Evolutionary conservation across 192 early-diverging fungal genomes (phyloP).

Genomic region (Coemansia sp.): DNA sequence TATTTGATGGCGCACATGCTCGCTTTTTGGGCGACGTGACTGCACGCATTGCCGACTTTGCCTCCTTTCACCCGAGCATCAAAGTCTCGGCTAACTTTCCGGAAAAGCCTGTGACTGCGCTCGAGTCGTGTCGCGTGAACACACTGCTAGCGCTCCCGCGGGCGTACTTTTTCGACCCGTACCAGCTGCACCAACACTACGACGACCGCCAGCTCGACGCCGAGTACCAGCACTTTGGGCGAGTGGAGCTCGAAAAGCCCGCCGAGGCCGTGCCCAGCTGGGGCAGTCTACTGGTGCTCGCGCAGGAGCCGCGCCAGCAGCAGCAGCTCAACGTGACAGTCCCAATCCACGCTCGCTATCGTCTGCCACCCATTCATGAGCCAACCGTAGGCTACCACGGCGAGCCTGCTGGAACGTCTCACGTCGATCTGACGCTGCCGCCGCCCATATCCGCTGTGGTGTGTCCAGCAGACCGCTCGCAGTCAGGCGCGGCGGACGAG

Average conservation of each 20-base stretch:
- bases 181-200: slow-evolving; percentile 25
- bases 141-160: slow-evolving; percentile 18
- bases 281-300: slow-evolving; percentile 36
- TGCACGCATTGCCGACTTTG: slow-evolving; percentile 9
- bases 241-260: slow-evolving; percentile 35
- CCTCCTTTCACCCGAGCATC: slow-evolving; percentile 40
- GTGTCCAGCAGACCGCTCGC: slow-evolving; percentile 5
- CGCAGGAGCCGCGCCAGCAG: background rate
- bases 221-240: slow-evolving; percentile 25
- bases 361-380: slow-evolving; percentile 21
- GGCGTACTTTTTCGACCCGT: slow-evolving; percentile 47
- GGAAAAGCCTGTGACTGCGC: background rate
- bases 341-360: slow-evolving; percentile 45
- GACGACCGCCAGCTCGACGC: slow-evolving; percentile 3
- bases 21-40: slow-evolving; percentile 6
- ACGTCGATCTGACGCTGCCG: slow-evolving; percentile 29
- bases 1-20: background rate
- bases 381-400: slow-evolving; percentile 30
- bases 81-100: slow-evolving; percentile 6
- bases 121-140: slow-evolving; percentile 15
- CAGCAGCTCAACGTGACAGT: slow-evolving; percentile 5
- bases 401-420: slow-evolving; percentile 25
- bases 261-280: slow-evolving; percentile 36
- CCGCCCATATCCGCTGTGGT: slow-evolving; percentile 32
- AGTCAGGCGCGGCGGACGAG: background rate